Base-by-base conservation (phyloP, 345 rosid species). In the Mallotus nudiflorus region DNA sequence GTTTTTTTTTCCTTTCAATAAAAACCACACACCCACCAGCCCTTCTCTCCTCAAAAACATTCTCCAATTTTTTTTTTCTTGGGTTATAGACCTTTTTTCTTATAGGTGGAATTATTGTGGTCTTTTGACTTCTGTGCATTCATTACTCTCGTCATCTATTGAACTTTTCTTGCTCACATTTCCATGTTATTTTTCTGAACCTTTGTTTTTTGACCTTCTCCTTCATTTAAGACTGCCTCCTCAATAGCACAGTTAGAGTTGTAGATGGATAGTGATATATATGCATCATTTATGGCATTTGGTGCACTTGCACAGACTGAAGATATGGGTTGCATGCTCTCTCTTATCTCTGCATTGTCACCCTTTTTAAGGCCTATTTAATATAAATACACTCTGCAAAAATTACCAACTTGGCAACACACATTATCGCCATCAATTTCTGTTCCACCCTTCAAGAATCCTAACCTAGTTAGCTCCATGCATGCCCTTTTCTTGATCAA, bases 241-340 rank as follows among this genome's bases (percentile, higher is more conserved):
- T 73, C 75, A 78, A 79, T 82, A 74, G 70, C 72, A 72, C 80
- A 80, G 84, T 82, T 45, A 68, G 81, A 80, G 83, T 78, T 57
- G 76, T 46, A 62, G 25, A 61, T 10, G 20, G 46, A 62, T 40
- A 16, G 27, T 12, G 11, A 3, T 42, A 4, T 39, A 4, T 9
- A 55, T 35, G n/a, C 46, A 42, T 68, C 82, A 80, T 80, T 73
- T 39, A 83, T 83, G 78, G 71, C 52, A 5, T 16, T 54, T 60
- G 49, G 33, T 31, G 52, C 59, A 3, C 56, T 20, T 20, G 12
- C 37, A 66, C 64, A 75, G 37, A 45, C 54, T 2, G 37, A 33
- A 33, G 37, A 33, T n/a, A n/a, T n/a, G n/a, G n/a, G n/a, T n/a
- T n/a, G n/a, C 20, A 56, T 45, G n/a, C 28, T 19, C 50, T 24